A percentile compares a stretch with the other conserved stretches of the same genome.
These are phyloP conservation scores for Senna tora DNA, from an alignment of 306 rosid species.

Conservation along the genomic window DNA sequence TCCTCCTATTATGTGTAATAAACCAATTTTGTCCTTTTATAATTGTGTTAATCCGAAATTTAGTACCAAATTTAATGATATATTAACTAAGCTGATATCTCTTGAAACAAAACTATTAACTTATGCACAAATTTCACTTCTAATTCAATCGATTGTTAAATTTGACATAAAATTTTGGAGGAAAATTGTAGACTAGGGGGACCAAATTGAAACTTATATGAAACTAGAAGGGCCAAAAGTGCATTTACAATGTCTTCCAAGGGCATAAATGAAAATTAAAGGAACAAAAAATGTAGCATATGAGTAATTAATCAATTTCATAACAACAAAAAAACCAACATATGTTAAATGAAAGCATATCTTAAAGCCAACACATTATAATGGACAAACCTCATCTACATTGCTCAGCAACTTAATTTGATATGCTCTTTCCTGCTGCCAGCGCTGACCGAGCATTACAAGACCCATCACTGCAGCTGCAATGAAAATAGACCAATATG, in stretches of 20 bases:
- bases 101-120: too few species aligned
- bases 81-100: too few species aligned
- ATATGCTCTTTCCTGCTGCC: conserved; percentile 85
- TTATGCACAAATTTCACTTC: too few species aligned
- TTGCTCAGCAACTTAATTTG: conserved; percentile 77
- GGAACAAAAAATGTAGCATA: not conserved
- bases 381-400: conserved; percentile 52
- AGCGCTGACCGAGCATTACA: conserved; percentile 81
- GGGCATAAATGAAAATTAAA: not conserved
- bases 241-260: not conserved
- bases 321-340: conserved; percentile 17
- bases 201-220: too few species aligned
- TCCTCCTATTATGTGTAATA: too few species aligned
- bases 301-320: conserved; percentile 1
- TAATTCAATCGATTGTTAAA: too few species aligned
- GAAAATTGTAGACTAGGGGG: too few species aligned
- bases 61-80: too few species aligned
- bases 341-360: not conserved
- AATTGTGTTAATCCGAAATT: too few species aligned
- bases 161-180: too few species aligned
- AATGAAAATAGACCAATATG: conserved; percentile 85
- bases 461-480: conserved; percentile 92
- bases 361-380: conserved; percentile 3
- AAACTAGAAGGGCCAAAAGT: too few species aligned
- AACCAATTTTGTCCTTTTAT: too few species aligned